Percentiles rank a stretch among this genome's conserved stretches.
Evolutionary conservation across 208 protist species (phyloP).

Genomic region (Balamuthia mandrillaris): DNA sequence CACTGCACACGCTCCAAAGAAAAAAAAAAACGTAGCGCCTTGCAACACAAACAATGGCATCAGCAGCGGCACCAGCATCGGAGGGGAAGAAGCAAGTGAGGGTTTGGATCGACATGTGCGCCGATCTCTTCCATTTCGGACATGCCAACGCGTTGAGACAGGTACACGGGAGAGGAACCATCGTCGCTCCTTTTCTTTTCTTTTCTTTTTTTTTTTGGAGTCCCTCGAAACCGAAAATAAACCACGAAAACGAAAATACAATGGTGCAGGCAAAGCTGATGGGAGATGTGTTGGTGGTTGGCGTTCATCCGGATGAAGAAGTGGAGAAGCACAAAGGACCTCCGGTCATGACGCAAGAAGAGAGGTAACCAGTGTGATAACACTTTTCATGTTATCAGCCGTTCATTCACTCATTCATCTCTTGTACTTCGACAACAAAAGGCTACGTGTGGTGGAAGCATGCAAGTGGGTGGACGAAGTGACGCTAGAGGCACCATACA

Average conservation of each 20-base stretch:
- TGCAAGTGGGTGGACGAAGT: conserved; percentile 98
- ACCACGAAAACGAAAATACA: background rate
- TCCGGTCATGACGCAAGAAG: conserved; percentile 92
- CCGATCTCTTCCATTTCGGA: conserved; percentile 95
- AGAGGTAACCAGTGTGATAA: no score
- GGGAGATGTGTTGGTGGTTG: conserved; percentile 91
- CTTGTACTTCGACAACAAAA: background rate
- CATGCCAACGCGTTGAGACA: conserved; percentile 66
- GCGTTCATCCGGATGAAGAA: conserved; percentile 93
- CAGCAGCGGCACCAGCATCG: no score
- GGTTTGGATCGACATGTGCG: conserved; percentile 94
- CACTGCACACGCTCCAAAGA: no score
- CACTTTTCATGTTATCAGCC: no score
- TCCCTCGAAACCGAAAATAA: no score
- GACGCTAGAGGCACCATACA: conserved; percentile 90
- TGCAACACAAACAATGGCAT: no score
- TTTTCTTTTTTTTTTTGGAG: no score
- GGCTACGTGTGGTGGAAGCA: conserved; percentile 79
- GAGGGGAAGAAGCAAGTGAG: conserved; percentile 50
- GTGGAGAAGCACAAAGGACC: conserved; percentile 91
- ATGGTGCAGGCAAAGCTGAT: conserved; percentile 76
- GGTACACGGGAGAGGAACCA: no score
- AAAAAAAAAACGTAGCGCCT: no score
- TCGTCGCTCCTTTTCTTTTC: no score
- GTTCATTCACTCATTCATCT: background rate